phyloP scores from a whole-genome alignment of 228 moss, liverwort and hornwort species.

The Sphagnum fallax region DNA sequence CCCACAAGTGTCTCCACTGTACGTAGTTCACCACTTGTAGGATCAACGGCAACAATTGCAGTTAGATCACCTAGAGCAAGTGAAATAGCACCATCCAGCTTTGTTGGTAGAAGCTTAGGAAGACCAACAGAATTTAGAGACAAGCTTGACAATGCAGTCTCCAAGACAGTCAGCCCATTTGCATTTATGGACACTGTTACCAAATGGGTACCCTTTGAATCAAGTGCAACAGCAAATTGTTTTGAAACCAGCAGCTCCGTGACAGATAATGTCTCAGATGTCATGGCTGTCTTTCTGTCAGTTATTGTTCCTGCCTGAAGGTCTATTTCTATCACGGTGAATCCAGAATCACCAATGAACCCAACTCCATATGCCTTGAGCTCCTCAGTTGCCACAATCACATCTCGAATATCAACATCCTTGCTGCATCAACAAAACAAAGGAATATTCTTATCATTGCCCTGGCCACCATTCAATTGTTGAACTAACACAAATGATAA shows the following conservation, averaged over 20 bases:
- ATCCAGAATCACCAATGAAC: slow-evolving; percentile 54
- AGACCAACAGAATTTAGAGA: slow-evolving; percentile 23
- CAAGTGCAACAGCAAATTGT: slow-evolving; percentile 63
- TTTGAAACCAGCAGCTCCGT: slow-evolving; percentile 44
- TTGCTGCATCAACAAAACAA: slow-evolving; percentile 38
- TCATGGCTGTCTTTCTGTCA: slow-evolving; percentile 45
- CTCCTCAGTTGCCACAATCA: slow-evolving; percentile 50
- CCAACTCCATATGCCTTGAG: slow-evolving; percentile 71
- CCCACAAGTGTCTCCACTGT: slow-evolving; percentile 42
- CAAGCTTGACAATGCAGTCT: slow-evolving; percentile 61
- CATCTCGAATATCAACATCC: slow-evolving; percentile 53
- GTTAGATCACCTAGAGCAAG: slow-evolving; percentile 56
- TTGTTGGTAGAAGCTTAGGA: slow-evolving; percentile 55
- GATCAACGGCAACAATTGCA: slow-evolving; percentile 58
- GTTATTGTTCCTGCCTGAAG: slow-evolving; percentile 56
- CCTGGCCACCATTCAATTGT: too few relatives aligned
- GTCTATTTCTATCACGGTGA: slow-evolving; percentile 69
- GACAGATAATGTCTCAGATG: slow-evolving; percentile 40
- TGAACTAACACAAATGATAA: too few relatives aligned
- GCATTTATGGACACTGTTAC: slow-evolving; percentile 42
- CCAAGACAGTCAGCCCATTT: slow-evolving; percentile 25
- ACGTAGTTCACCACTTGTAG: slow-evolving; percentile 44
- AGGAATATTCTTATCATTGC: too few relatives aligned
- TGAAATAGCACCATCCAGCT: slow-evolving; percentile 65
- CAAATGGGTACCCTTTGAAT: slow-evolving; percentile 36